These are phyloP conservation scores for Guadua angustifolia DNA, from an alignment of 176 grass and related monocot genomes.

Conservation along the genomic window DNA sequence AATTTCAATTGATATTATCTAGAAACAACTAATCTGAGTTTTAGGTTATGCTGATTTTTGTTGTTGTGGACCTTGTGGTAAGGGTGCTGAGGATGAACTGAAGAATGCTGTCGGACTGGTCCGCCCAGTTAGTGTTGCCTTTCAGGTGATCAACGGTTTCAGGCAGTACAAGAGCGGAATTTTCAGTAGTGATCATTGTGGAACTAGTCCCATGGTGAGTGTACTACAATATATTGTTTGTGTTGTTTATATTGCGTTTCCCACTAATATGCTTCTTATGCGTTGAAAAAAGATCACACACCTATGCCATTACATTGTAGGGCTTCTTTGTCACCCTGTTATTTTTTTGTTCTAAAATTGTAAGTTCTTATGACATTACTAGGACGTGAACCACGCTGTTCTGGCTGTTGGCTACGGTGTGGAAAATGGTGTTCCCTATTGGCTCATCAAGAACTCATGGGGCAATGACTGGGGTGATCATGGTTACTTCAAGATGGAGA, in stretches of 20 bases:
- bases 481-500: conserved; percentile 99
- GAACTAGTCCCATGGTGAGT: conserved; percentile 73
- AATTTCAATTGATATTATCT: conserved; percentile 8
- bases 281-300: conserved; percentile 2
- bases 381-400: conserved; percentile 99
- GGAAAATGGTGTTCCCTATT: conserved; percentile 77
- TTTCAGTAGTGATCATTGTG: conserved; percentile 78
- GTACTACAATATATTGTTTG: neutral
- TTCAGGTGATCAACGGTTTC: conserved; percentile 69
- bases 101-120: conserved; percentile 89
- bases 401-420: conserved; percentile 94
- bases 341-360: conserved; percentile 21
- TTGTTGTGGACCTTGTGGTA: conserved; percentile 23
- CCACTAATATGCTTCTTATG: neutral
- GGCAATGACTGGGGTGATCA: conserved; percentile 77
- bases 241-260: neutral
- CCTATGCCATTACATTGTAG: neutral
- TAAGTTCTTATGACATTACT: conserved; percentile 20
- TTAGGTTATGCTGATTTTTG: conserved; percentile 27
- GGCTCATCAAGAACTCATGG: conserved; percentile 99
- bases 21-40: neutral
- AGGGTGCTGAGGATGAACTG: conserved; percentile 89
- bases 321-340: neutral
- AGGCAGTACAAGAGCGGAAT: conserved; percentile 84
- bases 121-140: conserved; percentile 97